Percentiles rank a stretch among this genome's conserved stretches.
phyloP scores from a whole-genome alignment of 257 asterid species.

The Solanum pennellii region DNA sequence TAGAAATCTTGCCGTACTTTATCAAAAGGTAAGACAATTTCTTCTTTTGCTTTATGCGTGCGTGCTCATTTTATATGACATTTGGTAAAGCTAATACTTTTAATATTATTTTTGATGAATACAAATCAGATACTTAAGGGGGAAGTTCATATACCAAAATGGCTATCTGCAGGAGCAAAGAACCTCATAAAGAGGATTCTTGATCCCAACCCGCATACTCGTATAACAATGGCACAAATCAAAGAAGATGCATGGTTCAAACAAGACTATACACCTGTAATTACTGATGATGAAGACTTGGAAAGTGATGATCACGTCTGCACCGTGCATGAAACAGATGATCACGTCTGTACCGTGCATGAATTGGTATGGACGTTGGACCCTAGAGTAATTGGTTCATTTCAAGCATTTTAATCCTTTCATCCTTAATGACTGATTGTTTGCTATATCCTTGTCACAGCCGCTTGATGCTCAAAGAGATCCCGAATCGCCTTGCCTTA shows the following conservation, averaged over 20 bases:
- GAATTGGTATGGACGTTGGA: conserved; percentile 24
- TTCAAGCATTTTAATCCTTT: neutral
- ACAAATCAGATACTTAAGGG: conserved; percentile 73
- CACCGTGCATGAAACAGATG: conserved; percentile 40
- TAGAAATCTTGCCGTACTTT: conserved; percentile 85
- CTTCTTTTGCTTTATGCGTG: conserved; percentile 11
- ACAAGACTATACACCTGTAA: conserved; percentile 53
- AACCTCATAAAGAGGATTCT: conserved; percentile 74
- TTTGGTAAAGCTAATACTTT: neutral
- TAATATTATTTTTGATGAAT: neutral
- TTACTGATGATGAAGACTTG: conserved; percentile 36
- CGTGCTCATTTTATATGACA: neutral
- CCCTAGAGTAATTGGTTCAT: neutral
- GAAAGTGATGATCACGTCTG: conserved; percentile 36
- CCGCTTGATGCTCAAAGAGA: conserved; percentile 45
- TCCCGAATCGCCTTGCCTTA: conserved; percentile 38
- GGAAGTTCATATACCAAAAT: conserved; percentile 74
- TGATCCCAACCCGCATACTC: conserved; percentile 76
- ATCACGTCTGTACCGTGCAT: conserved; percentile 36
- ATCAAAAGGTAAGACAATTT: conserved; percentile 71
- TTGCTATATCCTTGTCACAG: neutral
- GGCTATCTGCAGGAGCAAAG: conserved; percentile 85
- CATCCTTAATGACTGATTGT: neutral
- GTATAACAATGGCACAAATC: conserved; percentile 59
- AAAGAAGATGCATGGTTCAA: conserved; percentile 79